Evolutionary conservation across 257 asterid genomes (phyloP).

Genomic region (Solanum ossicruentum): DNA sequence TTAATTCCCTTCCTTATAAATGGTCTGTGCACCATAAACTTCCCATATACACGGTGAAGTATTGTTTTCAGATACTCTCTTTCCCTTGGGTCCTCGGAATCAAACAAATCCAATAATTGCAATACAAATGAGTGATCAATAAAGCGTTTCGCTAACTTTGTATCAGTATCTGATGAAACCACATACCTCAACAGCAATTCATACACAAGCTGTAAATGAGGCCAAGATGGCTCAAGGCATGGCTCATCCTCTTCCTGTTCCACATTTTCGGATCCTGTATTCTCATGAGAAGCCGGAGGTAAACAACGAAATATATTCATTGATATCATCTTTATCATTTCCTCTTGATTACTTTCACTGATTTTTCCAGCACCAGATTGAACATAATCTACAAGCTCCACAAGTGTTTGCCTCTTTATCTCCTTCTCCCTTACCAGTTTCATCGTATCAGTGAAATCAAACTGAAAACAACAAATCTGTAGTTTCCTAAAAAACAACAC

Average conservation of each 20-base stretch:
- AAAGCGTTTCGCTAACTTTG: conserved; percentile 15
- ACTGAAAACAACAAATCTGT: conserved; percentile 16
- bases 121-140: conserved; percentile 18
- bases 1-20: conserved; percentile 14
- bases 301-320: conserved; percentile 10
- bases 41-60: conserved; percentile 17
- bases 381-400: conserved; percentile 10
- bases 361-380: conserved; percentile 12
- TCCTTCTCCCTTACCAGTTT: conserved; percentile 11
- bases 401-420: conserved; percentile 11
- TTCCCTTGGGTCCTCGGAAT: conserved; percentile 17
- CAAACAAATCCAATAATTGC: conserved; percentile 16
- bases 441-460: conserved; percentile 11
- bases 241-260: conserved; percentile 20
- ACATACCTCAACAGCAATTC: conserved; percentile 15
- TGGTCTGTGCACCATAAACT: conserved; percentile 23
- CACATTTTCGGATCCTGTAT: conserved; percentile 10
- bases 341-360: conserved; percentile 6
- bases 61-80: conserved; percentile 16
- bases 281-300: conserved; percentile 14
- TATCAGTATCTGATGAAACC: conserved; percentile 14
- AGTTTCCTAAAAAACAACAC: conserved; percentile 6
- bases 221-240: conserved; percentile 15
- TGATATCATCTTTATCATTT: conserved; percentile 12
- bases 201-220: conserved; percentile 19